A percentile compares a stretch with the other conserved stretches of the same genome.
Evolutionary conservation across 1,139 yeast species (phyloP).

Genomic region (Yamadazyma kanchanaburiensis): DNA sequence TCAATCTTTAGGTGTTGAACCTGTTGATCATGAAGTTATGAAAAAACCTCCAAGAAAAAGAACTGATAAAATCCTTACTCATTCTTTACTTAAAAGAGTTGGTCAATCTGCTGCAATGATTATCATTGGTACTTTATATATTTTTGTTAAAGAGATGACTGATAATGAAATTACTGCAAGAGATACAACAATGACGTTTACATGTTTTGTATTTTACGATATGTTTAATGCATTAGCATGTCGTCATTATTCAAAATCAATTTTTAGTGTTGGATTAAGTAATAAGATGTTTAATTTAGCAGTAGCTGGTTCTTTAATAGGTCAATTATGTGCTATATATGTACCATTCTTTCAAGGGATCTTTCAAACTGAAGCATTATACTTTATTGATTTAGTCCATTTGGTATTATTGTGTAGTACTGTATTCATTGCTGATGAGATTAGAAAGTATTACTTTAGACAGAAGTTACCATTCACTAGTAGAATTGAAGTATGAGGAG

Average conservation of each 20-base stretch:
- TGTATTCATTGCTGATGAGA: constrained; percentile 84
- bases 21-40: constrained; percentile 95
- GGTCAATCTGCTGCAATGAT: constrained; percentile 72
- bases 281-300: constrained; percentile 93
- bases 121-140: constrained; percentile 74
- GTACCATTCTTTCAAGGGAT: constrained; percentile 87
- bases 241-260: constrained; percentile 80
- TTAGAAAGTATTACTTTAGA: constrained; percentile 45
- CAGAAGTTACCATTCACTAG: constrained; percentile 13
- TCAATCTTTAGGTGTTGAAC: constrained; percentile 94
- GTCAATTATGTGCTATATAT: constrained; percentile 92
- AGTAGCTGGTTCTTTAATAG: constrained; percentile 81
- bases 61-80: constrained; percentile 75
- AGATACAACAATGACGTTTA: constrained; percentile 98
- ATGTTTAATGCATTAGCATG: constrained; percentile 95
- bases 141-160: constrained; percentile 79
- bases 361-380: constrained; percentile 90
- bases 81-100: constrained; percentile 64
- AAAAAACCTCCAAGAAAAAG: constrained; percentile 88
- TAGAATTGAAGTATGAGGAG: too few relatives aligned
- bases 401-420: constrained; percentile 66
- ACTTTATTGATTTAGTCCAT: constrained; percentile 61
- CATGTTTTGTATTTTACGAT: constrained; percentile 91
- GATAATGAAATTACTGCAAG: constrained; percentile 82
- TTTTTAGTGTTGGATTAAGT: constrained; percentile 69